Evolutionary conservation across 1,284 basidiomycete species (phyloP), one percentile per base, ranked within the genome.

Genomic region (Pholiota adiposa): DNA sequence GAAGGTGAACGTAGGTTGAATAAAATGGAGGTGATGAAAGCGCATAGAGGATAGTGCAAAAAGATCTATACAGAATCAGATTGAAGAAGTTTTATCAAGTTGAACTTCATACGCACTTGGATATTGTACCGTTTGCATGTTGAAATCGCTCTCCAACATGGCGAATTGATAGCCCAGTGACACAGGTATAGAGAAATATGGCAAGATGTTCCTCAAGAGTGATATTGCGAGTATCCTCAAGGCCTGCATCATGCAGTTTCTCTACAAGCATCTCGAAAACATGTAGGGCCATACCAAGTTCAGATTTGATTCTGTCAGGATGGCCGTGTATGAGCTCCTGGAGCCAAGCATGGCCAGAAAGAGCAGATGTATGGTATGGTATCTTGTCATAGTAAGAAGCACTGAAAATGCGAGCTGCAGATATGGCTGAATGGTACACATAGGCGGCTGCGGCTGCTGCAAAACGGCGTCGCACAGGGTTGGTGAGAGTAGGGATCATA

Each of bases 121-220:
- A 71, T 31, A 75, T 71, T 29, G 71, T 76, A 8, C 65, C 65
- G 65, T 70, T 70, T 33, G 67, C 64, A 4, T 53, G 56, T 56
- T 75, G 72, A 64, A 76, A 76, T 7, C 65, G 21, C 48, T 76
- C 72, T 25, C 67, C 73, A 51, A 74, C 63, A 67, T 72, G 72
- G 2, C 63, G 41, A 11, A 69, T 56, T 16, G 71, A 66, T 0
- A 73, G 48, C 2, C 72, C 71, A 41, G 72, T 75, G 14, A 72
- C 69, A 62, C 63, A 72, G 2, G 59, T 69, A 53, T 75, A 74
- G 8, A 76, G 62, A 62, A 75, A 75, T 41, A 76, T 59, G 25
- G 36, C 36, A 7, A 38, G 6, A 38, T 38, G 36, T 38, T 38
- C 36, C 14, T 38, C 11, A 38, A 38, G 36, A 38, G 36, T 9